Conservation (phyloP, 257 asterid genomes). For the Misopates orontium region DNA sequence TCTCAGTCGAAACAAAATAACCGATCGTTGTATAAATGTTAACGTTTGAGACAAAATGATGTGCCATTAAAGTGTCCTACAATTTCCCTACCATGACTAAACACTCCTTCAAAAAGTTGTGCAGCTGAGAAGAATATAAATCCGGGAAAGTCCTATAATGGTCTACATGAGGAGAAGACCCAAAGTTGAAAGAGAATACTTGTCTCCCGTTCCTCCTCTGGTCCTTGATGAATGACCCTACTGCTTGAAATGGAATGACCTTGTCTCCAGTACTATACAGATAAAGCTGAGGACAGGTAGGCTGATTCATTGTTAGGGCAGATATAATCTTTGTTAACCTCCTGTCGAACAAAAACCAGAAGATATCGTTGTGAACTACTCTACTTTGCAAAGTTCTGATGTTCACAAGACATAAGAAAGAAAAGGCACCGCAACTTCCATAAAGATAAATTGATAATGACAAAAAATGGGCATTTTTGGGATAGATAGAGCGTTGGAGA, state of each 20-base stretch:
- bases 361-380: not conserved
- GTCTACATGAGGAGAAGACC: slow-evolving; percentile 87
- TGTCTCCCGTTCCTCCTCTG: slow-evolving; percentile 55
- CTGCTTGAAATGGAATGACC: slow-evolving; percentile 68
- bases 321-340: slow-evolving; percentile 51
- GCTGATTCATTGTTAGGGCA: slow-evolving; percentile 53
- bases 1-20: too few species aligned
- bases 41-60: too few species aligned
- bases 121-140: slow-evolving; percentile 48
- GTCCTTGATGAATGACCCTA: slow-evolving; percentile 60
- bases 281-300: slow-evolving; percentile 84
- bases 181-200: slow-evolving; percentile 55
- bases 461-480: too few species aligned
- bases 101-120: slow-evolving; percentile 56
- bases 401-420: not conserved
- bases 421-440: too few species aligned
- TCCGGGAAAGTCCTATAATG: slow-evolving; percentile 75
- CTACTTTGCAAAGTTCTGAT: not conserved
- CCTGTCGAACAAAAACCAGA: slow-evolving; percentile 42
- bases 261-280: slow-evolving; percentile 74
- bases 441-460: too few species aligned
- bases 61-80: slow-evolving; percentile 7
- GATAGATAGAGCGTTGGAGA: not conserved
- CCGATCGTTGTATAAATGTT: too few species aligned
- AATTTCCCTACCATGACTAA: slow-evolving; percentile 26